These are phyloP conservation scores for Yamadazyma insecticola DNA, from an alignment of 805 yeast species.

Conservation along the genomic window DNA sequence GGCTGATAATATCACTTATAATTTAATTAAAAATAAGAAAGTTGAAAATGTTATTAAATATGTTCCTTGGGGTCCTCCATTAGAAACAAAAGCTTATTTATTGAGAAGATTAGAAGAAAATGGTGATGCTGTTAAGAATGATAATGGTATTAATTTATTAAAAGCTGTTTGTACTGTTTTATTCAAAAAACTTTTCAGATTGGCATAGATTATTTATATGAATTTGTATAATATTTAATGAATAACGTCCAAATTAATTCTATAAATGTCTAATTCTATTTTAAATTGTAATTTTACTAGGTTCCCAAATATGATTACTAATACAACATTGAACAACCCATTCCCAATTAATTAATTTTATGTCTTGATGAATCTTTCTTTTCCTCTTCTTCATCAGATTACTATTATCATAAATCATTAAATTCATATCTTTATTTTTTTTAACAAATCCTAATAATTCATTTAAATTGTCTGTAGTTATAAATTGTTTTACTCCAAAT, in stretches of 20 bases:
- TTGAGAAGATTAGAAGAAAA: slow-evolving; percentile 90
- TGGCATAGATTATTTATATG: slow-evolving; percentile 5
- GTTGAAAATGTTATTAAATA: slow-evolving; percentile 82
- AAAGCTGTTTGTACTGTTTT: slow-evolving; percentile 41
- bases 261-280: not conserved
- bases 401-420: slow-evolving; percentile 27
- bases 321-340: slow-evolving; percentile 65
- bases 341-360: slow-evolving; percentile 53
- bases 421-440: slow-evolving; percentile 3
- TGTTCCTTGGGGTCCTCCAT: slow-evolving; percentile 97
- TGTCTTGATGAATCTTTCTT: not conserved
- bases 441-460: slow-evolving; percentile 7
- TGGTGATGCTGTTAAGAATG: slow-evolving; percentile 88
- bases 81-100: slow-evolving; percentile 86
- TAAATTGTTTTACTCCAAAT: slow-evolving; percentile 36
- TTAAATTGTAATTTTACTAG: not conserved
- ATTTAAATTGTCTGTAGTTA: slow-evolving; percentile 1
- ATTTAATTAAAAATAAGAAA: slow-evolving; percentile 59
- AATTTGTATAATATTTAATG: not conserved
- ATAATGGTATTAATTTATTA: slow-evolving; percentile 72
- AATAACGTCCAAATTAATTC: not conserved
- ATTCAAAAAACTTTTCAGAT: slow-evolving; percentile 17
- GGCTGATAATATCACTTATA: slow-evolving; percentile 87
- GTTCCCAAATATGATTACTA: slow-evolving; percentile 28
- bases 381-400: not conserved